Base-by-base conservation (phyloP, 2,329 filamentous ascomycete genomes). In the Ceratocystis destructans region DNA sequence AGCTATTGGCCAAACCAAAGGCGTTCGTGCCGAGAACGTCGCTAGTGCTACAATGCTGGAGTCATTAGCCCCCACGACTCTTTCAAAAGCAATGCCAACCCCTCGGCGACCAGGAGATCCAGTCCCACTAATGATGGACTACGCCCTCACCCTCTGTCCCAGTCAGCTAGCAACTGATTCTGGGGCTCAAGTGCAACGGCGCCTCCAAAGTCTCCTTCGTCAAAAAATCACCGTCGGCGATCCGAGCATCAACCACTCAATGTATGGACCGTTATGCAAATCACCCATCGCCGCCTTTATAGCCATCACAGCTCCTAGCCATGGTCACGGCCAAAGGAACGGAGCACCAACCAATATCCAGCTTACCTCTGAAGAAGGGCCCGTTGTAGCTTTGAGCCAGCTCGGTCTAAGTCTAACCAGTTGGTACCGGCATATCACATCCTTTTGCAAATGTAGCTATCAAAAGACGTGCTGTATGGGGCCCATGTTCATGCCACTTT, bases 231-330 rank as follows among this genome's bases (percentile, higher is more conserved):
- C 65, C 22, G 48, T 44, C 28, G 50, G 61, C 10, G 55, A 57
- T 17, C 55, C 63, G n/a, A 62, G 55, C 10, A 62, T 67, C 44
- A 67, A 67, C 45, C 66, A 67, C 59, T 62, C 57, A 4, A 64
- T 67, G 45, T 67, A 67, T 7, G 66, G 66, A 6, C 66, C 66
- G 5, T 41, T 67, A 17, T 57, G 57, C 28, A 67, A 67, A 37
- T 62, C 66, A 5, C 66, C 66, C 6, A 62, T 67, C 10, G 66
- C 57, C 25, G 37, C 57, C 46, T 64, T 67, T 25, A 62, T 67
- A 31, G 55, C 48, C 25, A 67, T 64, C 25, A 44, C 63, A 17
- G 25, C 46, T 20, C 57, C 66, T 33, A 59, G 20, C 17, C 64
- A 66, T 45, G 15, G 28, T n/a, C 61, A 46, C 22, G 50, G 48